These are phyloP conservation scores for Penicillium steckii DNA, from an alignment of 495 filamentous ascomycete species.

Conservation along the genomic window DNA sequence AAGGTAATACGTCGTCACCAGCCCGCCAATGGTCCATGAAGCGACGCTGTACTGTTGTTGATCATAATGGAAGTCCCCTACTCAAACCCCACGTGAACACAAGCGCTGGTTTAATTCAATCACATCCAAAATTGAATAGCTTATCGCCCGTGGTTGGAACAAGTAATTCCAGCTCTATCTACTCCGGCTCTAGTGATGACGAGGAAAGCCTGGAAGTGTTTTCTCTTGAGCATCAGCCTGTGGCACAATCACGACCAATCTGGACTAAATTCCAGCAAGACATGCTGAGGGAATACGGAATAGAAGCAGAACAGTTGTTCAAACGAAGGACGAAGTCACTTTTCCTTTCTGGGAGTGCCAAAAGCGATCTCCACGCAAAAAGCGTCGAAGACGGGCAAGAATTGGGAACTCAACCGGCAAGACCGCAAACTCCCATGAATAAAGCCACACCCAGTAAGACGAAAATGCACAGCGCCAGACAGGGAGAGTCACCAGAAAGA, in stretches of 20 bases:
- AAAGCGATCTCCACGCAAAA: neutral
- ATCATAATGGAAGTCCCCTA: conserved; percentile 32
- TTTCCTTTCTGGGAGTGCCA: neutral
- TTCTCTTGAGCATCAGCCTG: conserved; percentile 1
- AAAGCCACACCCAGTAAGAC: neutral
- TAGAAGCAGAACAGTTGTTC: conserved; percentile 12
- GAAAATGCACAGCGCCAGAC: too few species aligned
- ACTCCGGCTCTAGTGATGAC: conserved; percentile 7
- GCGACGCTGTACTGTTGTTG: conserved; percentile 27
- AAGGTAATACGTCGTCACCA: neutral
- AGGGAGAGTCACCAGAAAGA: neutral
- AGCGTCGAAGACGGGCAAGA: neutral
- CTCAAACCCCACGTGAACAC: conserved; percentile 2
- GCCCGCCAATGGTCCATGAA: neutral
- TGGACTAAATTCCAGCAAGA: conserved; percentile 22
- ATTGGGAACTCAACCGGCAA: neutral
- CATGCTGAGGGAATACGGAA: conserved; percentile 26
- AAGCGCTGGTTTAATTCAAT: neutral
- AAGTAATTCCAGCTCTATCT: conserved; percentile 4
- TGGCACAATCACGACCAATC: neutral
- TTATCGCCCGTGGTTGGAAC: neutral
- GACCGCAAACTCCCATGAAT: neutral
- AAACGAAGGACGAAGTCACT: neutral
- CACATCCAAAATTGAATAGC: neutral
- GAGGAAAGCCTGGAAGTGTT: conserved; percentile 2